phyloP scores from a whole-genome alignment of 768 basidiomycete species.

The Lentinula sp. region DNA sequence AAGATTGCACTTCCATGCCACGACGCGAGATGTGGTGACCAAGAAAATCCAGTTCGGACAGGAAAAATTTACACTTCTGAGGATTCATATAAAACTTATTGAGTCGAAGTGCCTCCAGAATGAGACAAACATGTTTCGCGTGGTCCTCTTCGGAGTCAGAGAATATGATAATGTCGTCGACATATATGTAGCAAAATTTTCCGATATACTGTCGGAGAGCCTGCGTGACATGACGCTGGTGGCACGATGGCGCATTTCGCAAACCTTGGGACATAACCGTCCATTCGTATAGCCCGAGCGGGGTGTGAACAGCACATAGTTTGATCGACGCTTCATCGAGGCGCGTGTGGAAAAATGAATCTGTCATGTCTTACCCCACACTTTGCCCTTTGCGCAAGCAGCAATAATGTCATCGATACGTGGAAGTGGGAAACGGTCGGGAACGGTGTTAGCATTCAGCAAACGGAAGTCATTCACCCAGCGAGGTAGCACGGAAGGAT shows the following conservation, averaged over 20 bases:
- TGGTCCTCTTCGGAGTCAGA: too few relatives aligned
- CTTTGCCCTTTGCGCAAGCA: conserved; percentile 17
- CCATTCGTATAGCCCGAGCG: conserved; percentile 29
- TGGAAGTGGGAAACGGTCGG: conserved; percentile 18
- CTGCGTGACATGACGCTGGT: conserved; percentile 3
- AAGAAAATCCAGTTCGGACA: not conserved
- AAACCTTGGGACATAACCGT: conserved; percentile 26
- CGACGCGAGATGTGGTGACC: conserved; percentile 17
- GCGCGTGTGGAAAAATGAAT: conserved; percentile 12
- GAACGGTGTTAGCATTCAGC: conserved; percentile 17
- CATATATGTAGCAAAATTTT: too few relatives aligned
- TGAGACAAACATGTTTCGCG: too few relatives aligned
- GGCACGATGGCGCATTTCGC: conserved; percentile 21
- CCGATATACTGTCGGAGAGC: too few relatives aligned
- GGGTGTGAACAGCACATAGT: conserved; percentile 26
- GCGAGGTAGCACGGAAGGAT: conserved; percentile 12
- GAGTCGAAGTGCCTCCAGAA: too few relatives aligned
- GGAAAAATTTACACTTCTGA: too few relatives aligned
- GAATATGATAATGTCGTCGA: too few relatives aligned
- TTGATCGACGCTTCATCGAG: conserved; percentile 20
- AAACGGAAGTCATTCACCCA: conserved; percentile 23
- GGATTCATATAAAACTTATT: too few relatives aligned
- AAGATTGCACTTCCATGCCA: conserved; percentile 13
- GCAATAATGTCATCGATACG: conserved; percentile 28
- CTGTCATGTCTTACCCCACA: not conserved